Percentiles rank a stretch among this genome's conserved stretches.
Conservation (phyloP, 1,139 yeast species). For the Debaryomyces psychrophilus region DNA sequence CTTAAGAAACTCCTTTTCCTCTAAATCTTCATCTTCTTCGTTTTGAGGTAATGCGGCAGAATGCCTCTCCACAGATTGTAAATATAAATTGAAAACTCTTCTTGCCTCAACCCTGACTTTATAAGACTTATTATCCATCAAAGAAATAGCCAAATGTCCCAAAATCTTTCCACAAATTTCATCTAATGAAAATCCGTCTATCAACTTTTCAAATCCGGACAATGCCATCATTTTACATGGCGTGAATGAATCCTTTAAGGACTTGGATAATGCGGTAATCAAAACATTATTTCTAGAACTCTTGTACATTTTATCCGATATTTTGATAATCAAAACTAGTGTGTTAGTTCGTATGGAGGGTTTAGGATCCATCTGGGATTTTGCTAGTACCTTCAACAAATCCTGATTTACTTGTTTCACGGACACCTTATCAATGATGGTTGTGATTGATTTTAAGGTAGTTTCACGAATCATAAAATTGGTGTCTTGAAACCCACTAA, state of each 20-base stretch:
- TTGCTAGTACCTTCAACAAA: constrained; percentile 76
- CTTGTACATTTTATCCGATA: constrained; percentile 64
- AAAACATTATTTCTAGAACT: constrained; percentile 69
- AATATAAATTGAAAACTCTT: constrained; percentile 62
- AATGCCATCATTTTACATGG: constrained; percentile 81
- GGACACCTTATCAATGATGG: constrained; percentile 66
- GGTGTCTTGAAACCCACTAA: constrained; percentile 84
- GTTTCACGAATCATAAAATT: constrained; percentile 80
- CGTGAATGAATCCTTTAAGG: constrained; percentile 77
- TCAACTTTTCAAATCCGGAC: constrained; percentile 67
- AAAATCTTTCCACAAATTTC: constrained; percentile 82
- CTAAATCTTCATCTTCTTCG: constrained; percentile 47
- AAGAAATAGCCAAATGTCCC: constrained; percentile 82
- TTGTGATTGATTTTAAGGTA: constrained; percentile 71
- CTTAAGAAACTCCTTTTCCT: constrained; percentile 39
- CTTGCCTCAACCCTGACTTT: constrained; percentile 76
- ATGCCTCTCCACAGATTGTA: constrained; percentile 65
- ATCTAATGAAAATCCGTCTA: constrained; percentile 69
- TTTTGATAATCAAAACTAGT: constrained; percentile 70
- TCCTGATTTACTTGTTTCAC: constrained; percentile 89
- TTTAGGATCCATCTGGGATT: constrained; percentile 82
- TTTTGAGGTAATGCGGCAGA: constrained; percentile 57
- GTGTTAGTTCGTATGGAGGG: constrained; percentile 89
- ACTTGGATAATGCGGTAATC: constrained; percentile 84
- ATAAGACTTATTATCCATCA: constrained; percentile 70